Conservation (phyloP, 495 filamentous ascomycete genomes). For the Poronia punctata region DNA sequence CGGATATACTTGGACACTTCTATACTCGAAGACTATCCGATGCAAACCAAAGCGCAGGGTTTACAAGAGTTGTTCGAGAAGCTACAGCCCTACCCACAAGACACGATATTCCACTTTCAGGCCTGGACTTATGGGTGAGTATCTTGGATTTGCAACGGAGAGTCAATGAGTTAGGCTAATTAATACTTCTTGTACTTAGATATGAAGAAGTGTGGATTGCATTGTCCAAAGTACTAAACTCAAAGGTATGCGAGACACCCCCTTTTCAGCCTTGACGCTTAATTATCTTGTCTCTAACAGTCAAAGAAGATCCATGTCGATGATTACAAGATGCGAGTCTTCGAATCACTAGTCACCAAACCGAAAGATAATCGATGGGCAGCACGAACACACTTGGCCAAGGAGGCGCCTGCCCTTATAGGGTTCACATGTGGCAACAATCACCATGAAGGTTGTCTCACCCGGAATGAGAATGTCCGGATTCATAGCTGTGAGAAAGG, state of each 20-base stretch:
- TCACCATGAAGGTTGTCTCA: slow-evolving; percentile 63
- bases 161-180: too few relatives aligned
- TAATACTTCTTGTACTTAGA: slow-evolving; percentile 11
- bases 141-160: too few relatives aligned
- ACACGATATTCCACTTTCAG: slow-evolving; percentile 78
- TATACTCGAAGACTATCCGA: slow-evolving; percentile 45
- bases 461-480: slow-evolving; percentile 52
- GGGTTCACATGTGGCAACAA: slow-evolving; percentile 75
- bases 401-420: slow-evolving; percentile 59
- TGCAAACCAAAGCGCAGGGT: slow-evolving; percentile 61
- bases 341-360: slow-evolving; percentile 52
- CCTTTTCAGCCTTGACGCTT: not conserved
- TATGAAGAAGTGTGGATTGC: slow-evolving; percentile 90
- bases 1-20: slow-evolving; percentile 87
- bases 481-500: slow-evolving; percentile 85
- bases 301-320: slow-evolving; percentile 67
- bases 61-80: slow-evolving; percentile 66
- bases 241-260: slow-evolving; percentile 41
- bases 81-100: slow-evolving; percentile 57
- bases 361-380: slow-evolving; percentile 23
- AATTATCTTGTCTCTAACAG: slow-evolving; percentile 5
- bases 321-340: slow-evolving; percentile 68
- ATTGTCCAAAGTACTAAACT: slow-evolving; percentile 59
- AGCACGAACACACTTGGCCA: slow-evolving; percentile 32
- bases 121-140: slow-evolving; percentile 85